phyloP scores from a whole-genome alignment of 225 moss, liverwort and hornwort genomes.

The Polytrichum formosum region DNA sequence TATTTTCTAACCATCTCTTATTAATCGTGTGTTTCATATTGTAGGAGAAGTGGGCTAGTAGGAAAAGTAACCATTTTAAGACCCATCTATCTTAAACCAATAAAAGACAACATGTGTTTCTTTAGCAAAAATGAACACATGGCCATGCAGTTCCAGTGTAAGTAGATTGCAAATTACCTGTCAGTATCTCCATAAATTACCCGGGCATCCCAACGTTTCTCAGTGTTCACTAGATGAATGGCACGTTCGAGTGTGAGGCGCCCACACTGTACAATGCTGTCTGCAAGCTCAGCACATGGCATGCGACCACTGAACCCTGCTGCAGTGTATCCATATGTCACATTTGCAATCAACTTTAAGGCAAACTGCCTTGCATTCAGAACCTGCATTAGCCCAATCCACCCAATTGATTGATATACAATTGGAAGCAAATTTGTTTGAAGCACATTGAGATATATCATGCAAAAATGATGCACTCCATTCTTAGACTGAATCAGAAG shows the following conservation, averaged over 20 bases:
- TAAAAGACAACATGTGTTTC: too few species aligned
- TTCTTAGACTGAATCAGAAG: too few species aligned
- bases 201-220: conserved; percentile 80
- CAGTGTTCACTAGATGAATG: conserved; percentile 78
- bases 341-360: conserved; percentile 95
- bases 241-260: conserved; percentile 94
- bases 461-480: too few species aligned
- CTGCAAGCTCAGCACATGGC: conserved; percentile 99
- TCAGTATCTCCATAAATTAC: conserved; percentile 99
- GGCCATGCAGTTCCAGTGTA: background rate
- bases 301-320: conserved; percentile 99
- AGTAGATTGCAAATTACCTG: conserved; percentile 40
- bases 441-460: too few species aligned
- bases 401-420: too few species aligned
- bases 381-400: conserved; percentile 50
- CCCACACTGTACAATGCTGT: conserved; percentile 97
- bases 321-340: conserved; percentile 99
- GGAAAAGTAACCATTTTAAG: too few species aligned
- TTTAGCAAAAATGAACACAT: background rate
- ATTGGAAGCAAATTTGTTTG: too few species aligned
- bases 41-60: too few species aligned
- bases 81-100: too few species aligned
- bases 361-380: conserved; percentile 96
- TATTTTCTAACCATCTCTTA: too few species aligned
- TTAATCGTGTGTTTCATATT: too few species aligned